Percentiles rank a stretch among this genome's conserved stretches.
Evolutionary conservation across 176 grass and related monocot genomes (phyloP).

Genomic region (Sorghum bicolor): DNA sequence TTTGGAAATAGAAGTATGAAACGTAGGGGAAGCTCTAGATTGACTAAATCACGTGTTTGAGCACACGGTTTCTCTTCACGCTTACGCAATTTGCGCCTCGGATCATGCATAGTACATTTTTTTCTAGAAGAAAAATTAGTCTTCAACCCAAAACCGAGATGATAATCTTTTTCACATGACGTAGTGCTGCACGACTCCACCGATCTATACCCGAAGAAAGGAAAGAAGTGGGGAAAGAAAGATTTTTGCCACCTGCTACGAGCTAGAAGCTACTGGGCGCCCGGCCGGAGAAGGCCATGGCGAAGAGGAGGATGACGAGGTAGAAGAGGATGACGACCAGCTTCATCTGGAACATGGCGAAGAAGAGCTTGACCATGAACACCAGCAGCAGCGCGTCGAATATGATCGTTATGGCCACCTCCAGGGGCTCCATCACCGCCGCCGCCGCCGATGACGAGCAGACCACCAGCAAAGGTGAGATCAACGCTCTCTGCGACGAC

Average conservation of each 20-base stretch:
- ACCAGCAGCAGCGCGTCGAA: slow-evolving; percentile 68
- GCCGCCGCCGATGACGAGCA: not conserved
- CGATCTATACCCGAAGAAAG: not conserved
- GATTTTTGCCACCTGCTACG: not conserved
- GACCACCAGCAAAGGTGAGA: not conserved
- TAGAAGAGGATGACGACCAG: slow-evolving; percentile 62
- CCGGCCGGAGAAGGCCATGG: slow-evolving; percentile 58
- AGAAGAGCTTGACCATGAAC: slow-evolving; percentile 80
- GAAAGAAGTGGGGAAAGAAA: not conserved
- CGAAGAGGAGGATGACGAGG: slow-evolving; percentile 59
- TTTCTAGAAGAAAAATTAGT: not conserved
- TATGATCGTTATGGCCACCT: slow-evolving; percentile 50
- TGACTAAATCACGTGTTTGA: not conserved
- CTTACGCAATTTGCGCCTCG: slow-evolving; percentile 8
- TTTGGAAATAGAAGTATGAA: not conserved
- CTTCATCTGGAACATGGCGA: slow-evolving; percentile 71
- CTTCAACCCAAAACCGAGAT: slow-evolving; percentile 9
- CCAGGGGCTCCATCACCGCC: slow-evolving; percentile 48
- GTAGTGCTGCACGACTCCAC: slow-evolving; percentile 12
- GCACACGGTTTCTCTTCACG: not conserved
- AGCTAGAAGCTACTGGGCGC: slow-evolving; percentile 39
- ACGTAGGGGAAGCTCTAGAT: not conserved
- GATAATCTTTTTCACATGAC: not conserved
- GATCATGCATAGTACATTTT: not conserved
- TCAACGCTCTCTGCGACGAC: not conserved